Base-by-base conservation (phyloP, 1,284 basidiomycete genomes). In the Pyrrhoderma noxium region DNA sequence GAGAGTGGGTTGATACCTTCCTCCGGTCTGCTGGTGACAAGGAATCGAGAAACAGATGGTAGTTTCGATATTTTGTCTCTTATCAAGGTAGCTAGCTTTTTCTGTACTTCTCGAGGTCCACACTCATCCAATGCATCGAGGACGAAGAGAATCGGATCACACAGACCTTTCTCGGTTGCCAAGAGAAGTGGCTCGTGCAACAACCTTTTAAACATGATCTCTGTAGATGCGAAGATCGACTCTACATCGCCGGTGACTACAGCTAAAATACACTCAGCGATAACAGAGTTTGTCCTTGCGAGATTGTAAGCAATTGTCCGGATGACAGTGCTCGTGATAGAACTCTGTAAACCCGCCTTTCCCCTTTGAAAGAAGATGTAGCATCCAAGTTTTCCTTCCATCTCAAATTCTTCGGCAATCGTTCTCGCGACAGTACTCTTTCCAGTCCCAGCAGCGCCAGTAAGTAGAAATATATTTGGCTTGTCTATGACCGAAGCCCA, bases 381-480 rank as follows among this genome's bases (percentile, higher is more conserved):
- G 2, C 58, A 36, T 14, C 37, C 46, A 9, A 47, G 36, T 3
- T 38, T 31, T 14, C 25, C 16, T 16, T 40, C 27, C 2, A 16
- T 40, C 3, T 35, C 19, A 14, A 45, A 45, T 21, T 36, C 8
- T 39, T 45, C 31, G 0, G 49, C 43, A 1, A 51, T 51, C 3
- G 43, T 51, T 21, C 60, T 51, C 45, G 63, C 64, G 23, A 46
- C 59, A 47, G 55, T 45, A 31, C 48, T 49, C 34, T 58, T 53
- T 13, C 65, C 64, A 8, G 57, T 48, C 44, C 65, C 65, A 13
- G 65, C 64, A 42, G 62, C 63, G 47, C 64, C 64, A 57, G 63
- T 62, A 55, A 62, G 49, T 34, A 41, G 36, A 22, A 51, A 39
- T n/a, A 51, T 18, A 22, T 50, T 50, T 2, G 34, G 23, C 3